Conservation (phyloP, 2,329 filamentous ascomycete species). For the Cryphonectria nitschkei region DNA sequence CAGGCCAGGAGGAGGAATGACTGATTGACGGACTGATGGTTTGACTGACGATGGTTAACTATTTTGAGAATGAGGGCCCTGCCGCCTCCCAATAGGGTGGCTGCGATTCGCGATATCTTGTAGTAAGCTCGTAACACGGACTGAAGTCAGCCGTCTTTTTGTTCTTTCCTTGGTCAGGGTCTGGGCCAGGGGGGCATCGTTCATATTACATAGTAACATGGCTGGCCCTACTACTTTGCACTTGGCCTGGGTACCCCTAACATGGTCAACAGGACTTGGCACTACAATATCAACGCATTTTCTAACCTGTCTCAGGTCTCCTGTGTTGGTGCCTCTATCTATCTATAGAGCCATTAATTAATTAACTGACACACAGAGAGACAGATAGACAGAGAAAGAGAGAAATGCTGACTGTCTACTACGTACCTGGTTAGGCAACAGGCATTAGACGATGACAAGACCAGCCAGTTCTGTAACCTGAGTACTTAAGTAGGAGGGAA, state of each 20-base stretch:
- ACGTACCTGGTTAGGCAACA: background rate
- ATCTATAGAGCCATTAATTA: background rate
- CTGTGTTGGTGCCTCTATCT: background rate
- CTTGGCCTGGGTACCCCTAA: constrained; percentile 1
- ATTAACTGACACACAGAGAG: background rate
- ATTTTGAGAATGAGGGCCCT: background rate
- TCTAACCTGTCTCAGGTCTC: background rate
- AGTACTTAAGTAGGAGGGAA: background rate
- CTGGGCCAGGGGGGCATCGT: background rate
- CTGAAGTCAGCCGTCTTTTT: background rate
- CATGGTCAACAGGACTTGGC: background rate
- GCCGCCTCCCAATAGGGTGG: background rate
- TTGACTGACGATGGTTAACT: background rate
- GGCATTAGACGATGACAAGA: background rate
- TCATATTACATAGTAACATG: background rate
- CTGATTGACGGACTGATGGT: background rate
- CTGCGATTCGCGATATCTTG: background rate
- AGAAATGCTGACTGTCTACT: background rate
- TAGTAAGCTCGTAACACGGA: background rate
- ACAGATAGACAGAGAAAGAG: background rate
- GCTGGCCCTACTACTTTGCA: background rate
- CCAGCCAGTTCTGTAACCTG: no score
- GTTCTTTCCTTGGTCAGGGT: background rate
- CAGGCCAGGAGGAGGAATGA: background rate
- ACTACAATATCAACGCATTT: background rate